Evolutionary conservation across 1,284 basidiomycete species (phyloP).

Genomic region (Retiboletus flavoniger): DNA sequence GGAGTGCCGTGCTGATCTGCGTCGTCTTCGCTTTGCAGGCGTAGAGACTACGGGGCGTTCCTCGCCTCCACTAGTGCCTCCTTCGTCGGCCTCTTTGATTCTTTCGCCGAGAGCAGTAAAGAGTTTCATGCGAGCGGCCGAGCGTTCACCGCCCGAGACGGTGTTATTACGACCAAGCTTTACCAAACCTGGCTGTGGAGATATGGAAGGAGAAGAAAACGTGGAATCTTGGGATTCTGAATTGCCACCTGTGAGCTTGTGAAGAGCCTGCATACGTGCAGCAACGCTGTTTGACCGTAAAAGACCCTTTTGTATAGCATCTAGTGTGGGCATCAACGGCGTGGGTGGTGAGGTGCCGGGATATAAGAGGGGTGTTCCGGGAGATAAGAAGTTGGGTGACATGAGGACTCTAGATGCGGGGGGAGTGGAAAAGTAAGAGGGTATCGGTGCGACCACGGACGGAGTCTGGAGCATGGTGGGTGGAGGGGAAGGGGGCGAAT

Average conservation of each 20-base stretch:
- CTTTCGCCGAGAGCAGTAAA: slow-evolving; percentile 62
- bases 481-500: slow-evolving; percentile 42
- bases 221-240: slow-evolving; percentile 45
- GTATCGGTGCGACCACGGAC: slow-evolving; percentile 61
- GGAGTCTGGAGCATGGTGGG: slow-evolving; percentile 43
- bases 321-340: slow-evolving; percentile 64
- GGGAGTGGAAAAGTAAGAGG: slow-evolving; percentile 55
- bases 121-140: slow-evolving; percentile 64
- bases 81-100: slow-evolving; percentile 61
- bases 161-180: slow-evolving; percentile 72
- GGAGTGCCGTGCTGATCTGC: slow-evolving; percentile 59
- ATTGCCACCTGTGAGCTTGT: slow-evolving; percentile 67
- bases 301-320: slow-evolving; percentile 66
- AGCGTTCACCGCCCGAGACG: slow-evolving; percentile 72
- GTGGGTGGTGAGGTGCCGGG: slow-evolving; percentile 64
- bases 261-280: slow-evolving; percentile 67
- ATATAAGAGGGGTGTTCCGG: slow-evolving; percentile 54
- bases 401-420: slow-evolving; percentile 50
- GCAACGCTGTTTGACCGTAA: slow-evolving; percentile 77
- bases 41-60: slow-evolving; percentile 48
- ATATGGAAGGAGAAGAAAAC: slow-evolving; percentile 40
- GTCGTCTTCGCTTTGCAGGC: slow-evolving; percentile 51
- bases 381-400: slow-evolving; percentile 51
- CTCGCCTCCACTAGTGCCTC: slow-evolving; percentile 61
- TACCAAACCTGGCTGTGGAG: slow-evolving; percentile 48